Conservation (phyloP, 495 filamentous ascomycete species). For the Pyrenula aspistea region DNA sequence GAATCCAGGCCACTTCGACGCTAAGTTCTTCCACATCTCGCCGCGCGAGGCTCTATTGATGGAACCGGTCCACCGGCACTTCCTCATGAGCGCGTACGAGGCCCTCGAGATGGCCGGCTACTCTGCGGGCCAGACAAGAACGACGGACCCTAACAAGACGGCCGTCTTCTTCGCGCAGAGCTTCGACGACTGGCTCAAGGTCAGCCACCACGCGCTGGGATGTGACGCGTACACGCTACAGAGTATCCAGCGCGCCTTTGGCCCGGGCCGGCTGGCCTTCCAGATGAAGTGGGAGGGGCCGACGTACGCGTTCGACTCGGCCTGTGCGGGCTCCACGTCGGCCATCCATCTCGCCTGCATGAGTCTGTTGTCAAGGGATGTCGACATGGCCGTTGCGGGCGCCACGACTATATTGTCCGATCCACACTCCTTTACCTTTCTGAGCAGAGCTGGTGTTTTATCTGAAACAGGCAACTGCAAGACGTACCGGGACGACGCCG, state of each 20-base stretch:
- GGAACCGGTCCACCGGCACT: constrained; percentile 23
- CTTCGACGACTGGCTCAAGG: constrained; percentile 15
- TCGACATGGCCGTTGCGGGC: constrained; percentile 26
- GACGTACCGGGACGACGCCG: constrained; percentile 25
- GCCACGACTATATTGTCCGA: constrained; percentile 25
- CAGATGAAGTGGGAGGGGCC: constrained; percentile 15
- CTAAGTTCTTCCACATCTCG: constrained; percentile 25
- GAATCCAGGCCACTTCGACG: constrained; percentile 14
- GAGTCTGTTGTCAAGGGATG: constrained; percentile 20
- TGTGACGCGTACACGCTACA: constrained; percentile 19
- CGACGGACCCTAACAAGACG: constrained; percentile 15
- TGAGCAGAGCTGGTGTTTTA: constrained; percentile 23
- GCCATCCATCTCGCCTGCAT: constrained; percentile 23
- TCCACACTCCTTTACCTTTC: constrained; percentile 18
- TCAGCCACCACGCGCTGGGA: constrained; percentile 12
- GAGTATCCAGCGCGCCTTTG: constrained; percentile 17
- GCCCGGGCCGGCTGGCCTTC: constrained; percentile 20
- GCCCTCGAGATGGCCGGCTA: constrained; percentile 24
- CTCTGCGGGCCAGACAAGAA: constrained; percentile 13
- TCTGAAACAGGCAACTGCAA: constrained; percentile 27
- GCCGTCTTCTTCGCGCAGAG: constrained; percentile 21
- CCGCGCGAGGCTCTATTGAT: constrained; percentile 21
- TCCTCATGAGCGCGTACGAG: constrained; percentile 23
- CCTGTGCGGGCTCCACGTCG: constrained; percentile 22
- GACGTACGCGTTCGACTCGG: constrained; percentile 17